Evolutionary conservation across 2,329 filamentous ascomycete genomes (phyloP).

Genomic region (Cryphonectria carpinicola): DNA sequence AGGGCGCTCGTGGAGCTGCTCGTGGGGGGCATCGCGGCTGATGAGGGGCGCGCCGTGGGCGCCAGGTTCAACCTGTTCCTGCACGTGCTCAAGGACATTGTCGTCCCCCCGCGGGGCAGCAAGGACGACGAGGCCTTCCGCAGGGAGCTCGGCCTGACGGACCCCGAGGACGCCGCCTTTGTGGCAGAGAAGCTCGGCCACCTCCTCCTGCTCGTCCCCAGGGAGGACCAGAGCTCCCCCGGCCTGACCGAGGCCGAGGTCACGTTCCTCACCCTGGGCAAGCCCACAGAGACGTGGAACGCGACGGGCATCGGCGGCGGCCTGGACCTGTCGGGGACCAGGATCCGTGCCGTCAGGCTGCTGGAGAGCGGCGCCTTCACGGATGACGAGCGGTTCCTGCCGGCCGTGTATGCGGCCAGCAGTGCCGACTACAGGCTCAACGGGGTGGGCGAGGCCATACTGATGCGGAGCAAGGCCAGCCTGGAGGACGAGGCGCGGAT

Average conservation of each 20-base stretch:
- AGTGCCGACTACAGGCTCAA: constrained; percentile 81
- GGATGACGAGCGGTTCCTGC: constrained; percentile 81
- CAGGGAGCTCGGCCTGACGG: constrained; percentile 65
- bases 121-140: constrained; percentile 76
- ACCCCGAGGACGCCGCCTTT: constrained; percentile 71
- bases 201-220: constrained; percentile 62
- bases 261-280: constrained; percentile 69
- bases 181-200: constrained; percentile 77
- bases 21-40: constrained; percentile 66
- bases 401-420: constrained; percentile 80
- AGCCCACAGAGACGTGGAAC: constrained; percentile 54
- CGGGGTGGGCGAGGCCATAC: constrained; percentile 82
- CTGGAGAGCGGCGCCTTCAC: constrained; percentile 84
- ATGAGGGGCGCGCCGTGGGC: constrained; percentile 49
- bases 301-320: constrained; percentile 71
- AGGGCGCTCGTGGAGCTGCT: constrained; percentile 73
- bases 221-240: constrained; percentile 41
- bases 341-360: constrained; percentile 70
- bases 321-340: constrained; percentile 70
- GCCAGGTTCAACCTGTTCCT: constrained; percentile 83
- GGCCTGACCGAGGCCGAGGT: constrained; percentile 67
- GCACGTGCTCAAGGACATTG: constrained; percentile 71
- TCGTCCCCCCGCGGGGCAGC: constrained; percentile 75
- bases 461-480: constrained; percentile 78
- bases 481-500: constrained; percentile 72